Conservation (phyloP, 768 basidiomycete genomes). For the Pleurotus giganteus region DNA sequence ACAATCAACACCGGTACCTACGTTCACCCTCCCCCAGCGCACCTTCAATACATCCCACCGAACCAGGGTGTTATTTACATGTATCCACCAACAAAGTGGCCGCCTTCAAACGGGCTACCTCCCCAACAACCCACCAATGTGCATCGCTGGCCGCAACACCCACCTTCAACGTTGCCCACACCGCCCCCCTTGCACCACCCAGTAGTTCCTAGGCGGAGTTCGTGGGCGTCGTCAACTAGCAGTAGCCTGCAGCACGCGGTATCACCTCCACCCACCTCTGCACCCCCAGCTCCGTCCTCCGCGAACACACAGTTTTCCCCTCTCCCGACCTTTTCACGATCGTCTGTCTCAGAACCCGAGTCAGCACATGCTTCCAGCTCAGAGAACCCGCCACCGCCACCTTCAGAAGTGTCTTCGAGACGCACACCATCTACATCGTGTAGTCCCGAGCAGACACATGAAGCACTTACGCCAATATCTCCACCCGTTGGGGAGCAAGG, state of each 20-base stretch:
- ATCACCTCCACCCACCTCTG: background rate
- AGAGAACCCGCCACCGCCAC: background rate
- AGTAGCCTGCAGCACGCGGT: constrained; percentile 6
- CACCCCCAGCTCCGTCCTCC: background rate
- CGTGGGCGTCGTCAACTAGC: background rate
- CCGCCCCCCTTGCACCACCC: no score
- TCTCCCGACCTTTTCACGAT: background rate
- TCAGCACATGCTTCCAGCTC: background rate
- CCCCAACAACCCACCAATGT: background rate
- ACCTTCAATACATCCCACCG: constrained; percentile 1
- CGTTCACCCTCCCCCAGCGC: background rate
- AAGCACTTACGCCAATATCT: background rate
- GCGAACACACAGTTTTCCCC: background rate
- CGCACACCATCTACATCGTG: background rate
- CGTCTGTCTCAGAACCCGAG: background rate
- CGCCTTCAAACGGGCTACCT: no score
- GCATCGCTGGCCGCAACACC: background rate
- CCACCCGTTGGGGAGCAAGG: background rate
- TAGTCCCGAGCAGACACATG: constrained; percentile 5
- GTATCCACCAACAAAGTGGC: background rate
- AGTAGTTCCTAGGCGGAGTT: background rate
- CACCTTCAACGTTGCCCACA: no score
- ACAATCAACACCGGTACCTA: constrained; percentile 5
- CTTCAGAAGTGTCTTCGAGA: background rate
- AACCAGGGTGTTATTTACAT: background rate